Conservation (phyloP, 2,329 filamentous ascomycete genomes). For the Tetracladium maxilliforme region DNA sequence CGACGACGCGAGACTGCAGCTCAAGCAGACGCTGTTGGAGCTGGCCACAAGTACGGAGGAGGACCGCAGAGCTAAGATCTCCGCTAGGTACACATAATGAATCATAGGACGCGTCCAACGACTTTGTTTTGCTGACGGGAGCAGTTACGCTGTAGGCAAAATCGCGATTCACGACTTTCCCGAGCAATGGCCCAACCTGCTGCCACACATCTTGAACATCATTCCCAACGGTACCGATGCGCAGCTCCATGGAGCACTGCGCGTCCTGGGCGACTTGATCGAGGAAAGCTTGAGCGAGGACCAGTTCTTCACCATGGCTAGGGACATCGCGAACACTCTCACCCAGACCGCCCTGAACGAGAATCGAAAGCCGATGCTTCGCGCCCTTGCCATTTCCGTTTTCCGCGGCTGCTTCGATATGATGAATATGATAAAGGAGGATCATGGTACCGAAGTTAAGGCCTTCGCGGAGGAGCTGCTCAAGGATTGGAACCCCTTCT, state of each 20-base stretch:
- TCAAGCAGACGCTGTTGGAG: constrained; percentile 62
- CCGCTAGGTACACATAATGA: constrained; percentile 53
- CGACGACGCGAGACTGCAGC: constrained; percentile 57
- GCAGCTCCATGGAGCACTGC: constrained; percentile 79
- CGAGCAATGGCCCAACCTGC: constrained; percentile 82
- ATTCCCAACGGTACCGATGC: constrained; percentile 63
- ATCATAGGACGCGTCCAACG: constrained; percentile 1
- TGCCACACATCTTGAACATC: constrained; percentile 64
- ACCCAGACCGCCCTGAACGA: constrained; percentile 71
- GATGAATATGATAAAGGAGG: constrained; percentile 91
- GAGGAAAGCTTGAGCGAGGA: constrained; percentile 89
- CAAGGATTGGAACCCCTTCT: constrained; percentile 77
- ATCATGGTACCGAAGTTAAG: constrained; percentile 76
- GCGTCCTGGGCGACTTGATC: constrained; percentile 77
- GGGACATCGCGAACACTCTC: constrained; percentile 70
- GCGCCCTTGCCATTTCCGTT: constrained; percentile 77
- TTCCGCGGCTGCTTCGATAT: constrained; percentile 89
- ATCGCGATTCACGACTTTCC: constrained; percentile 90
- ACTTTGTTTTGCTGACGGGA: constrained; percentile 2
- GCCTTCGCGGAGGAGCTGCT: constrained; percentile 80
- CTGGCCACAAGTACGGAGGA: constrained; percentile 56
- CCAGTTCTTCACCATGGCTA: constrained; percentile 84
- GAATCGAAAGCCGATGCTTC: constrained; percentile 56
- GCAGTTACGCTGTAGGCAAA: constrained; percentile 70
- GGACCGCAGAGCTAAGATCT: constrained; percentile 75